phyloP scores from a whole-genome alignment of 495 filamentous ascomycete genomes.

The Penicillium egyptiacum region DNA sequence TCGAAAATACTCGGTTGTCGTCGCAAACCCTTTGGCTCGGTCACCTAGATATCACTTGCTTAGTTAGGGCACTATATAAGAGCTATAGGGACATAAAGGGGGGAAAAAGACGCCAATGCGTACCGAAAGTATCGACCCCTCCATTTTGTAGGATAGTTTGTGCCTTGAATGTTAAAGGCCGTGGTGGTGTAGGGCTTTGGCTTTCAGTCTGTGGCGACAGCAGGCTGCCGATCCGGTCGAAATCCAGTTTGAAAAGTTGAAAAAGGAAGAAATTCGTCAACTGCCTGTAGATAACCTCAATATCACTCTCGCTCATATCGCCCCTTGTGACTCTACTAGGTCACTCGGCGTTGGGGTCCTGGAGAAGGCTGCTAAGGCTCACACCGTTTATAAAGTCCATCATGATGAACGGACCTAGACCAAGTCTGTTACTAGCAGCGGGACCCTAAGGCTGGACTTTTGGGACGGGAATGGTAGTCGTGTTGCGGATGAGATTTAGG shows the following conservation, averaged over 20 bases:
- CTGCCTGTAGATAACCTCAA: constrained; percentile 34
- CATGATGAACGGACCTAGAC: constrained; percentile 46
- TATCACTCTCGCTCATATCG: constrained; percentile 23
- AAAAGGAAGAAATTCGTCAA: constrained; percentile 32
- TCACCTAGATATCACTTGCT: too few species aligned
- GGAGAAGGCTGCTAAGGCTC: constrained; percentile 27
- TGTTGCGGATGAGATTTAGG: constrained; percentile 33
- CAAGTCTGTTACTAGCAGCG: constrained; percentile 33
- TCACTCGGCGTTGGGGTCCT: constrained; percentile 12
- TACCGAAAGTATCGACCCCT: constrained; percentile 12
- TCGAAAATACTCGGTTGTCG: too few species aligned
- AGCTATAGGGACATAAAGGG: too few species aligned
- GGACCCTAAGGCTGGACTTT: constrained; percentile 39
- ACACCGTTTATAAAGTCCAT: constrained; percentile 47
- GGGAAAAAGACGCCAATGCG: too few species aligned
- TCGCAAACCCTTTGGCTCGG: too few species aligned
- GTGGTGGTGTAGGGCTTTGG: constrained; percentile 16
- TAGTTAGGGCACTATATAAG: too few species aligned
- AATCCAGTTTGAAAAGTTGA: constrained; percentile 14
- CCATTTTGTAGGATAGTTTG: constrained; percentile 4
- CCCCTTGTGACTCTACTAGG: constrained; percentile 24
- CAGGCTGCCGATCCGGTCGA: constrained; percentile 10
- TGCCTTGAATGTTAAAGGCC: constrained; percentile 16
- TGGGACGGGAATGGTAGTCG: constrained; percentile 48
- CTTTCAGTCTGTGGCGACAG: constrained; percentile 11